phyloP scores from a whole-genome alignment of 768 basidiomycete genomes.

The Pisolithus orientalis region DNA sequence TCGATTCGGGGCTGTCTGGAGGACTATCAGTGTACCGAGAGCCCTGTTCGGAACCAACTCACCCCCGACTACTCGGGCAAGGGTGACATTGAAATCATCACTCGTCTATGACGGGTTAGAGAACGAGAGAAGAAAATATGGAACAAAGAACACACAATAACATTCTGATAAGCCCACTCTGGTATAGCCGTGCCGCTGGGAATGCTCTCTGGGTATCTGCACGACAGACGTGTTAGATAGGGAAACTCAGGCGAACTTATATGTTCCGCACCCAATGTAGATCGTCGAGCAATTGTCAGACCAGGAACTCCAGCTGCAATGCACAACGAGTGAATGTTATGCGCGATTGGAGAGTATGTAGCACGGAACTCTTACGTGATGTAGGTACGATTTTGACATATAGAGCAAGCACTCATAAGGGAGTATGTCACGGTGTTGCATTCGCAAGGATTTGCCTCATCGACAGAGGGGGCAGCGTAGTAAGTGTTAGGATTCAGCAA shows the following conservation, averaged over 20 bases:
- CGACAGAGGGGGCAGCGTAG: slow-evolving; percentile 28
- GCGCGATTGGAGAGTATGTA: not conserved
- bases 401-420: slow-evolving; percentile 49
- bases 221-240: not conserved
- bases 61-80: slow-evolving; percentile 31
- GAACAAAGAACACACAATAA: slow-evolving; percentile 31
- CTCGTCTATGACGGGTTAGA: slow-evolving; percentile 20
- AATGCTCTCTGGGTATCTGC: slow-evolving; percentile 42
- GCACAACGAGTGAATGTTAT: slow-evolving; percentile 4
- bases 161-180: slow-evolving; percentile 57
- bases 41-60: not conserved
- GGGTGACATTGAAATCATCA: slow-evolving; percentile 33
- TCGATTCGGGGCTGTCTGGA: slow-evolving; percentile 39
- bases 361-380: slow-evolving; percentile 22
- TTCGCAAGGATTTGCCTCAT: slow-evolving; percentile 32
- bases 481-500: slow-evolving; percentile 28
- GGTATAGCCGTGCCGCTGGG: slow-evolving; percentile 47
- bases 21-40: not conserved
- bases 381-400: slow-evolving; percentile 44
- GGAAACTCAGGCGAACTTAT: not conserved
- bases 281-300: slow-evolving; percentile 38
- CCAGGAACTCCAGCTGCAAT: slow-evolving; percentile 46
- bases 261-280: slow-evolving; percentile 20
- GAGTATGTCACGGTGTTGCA: slow-evolving; percentile 55
- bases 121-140: not conserved